Percentiles rank a stretch among this genome's conserved stretches.
Evolutionary conservation across 192 early-diverging fungal genomes (phyloP).

Genomic region (Mortierella alpina): DNA sequence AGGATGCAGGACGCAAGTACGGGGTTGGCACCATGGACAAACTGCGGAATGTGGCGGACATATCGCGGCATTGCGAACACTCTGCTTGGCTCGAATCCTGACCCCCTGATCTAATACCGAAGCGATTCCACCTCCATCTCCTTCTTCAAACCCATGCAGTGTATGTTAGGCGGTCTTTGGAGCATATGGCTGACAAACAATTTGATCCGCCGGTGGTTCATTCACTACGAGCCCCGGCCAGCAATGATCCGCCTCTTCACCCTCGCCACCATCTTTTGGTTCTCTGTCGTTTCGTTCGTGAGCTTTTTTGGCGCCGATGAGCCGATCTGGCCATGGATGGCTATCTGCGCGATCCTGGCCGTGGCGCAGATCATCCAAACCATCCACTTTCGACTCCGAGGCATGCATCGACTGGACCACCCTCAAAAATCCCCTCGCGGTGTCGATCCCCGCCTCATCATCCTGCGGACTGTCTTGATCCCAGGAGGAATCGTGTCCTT

Average conservation of each 20-base stretch:
- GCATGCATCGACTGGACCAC: conserved; percentile 11
- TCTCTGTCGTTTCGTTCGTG: conserved; percentile 59
- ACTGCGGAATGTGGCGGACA: too few relatives aligned
- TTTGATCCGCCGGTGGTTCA: conserved; percentile 68
- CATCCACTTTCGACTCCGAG: conserved; percentile 40
- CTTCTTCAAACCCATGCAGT: conserved; percentile 43
- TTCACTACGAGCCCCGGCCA: conserved; percentile 64
- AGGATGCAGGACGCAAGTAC: too few relatives aligned
- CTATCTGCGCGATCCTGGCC: conserved; percentile 58
- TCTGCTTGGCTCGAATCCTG: background rate
- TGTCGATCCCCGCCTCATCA: conserved; percentile 19
- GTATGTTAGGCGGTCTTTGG: conserved; percentile 66
- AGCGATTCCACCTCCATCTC: background rate
- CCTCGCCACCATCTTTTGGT: conserved; percentile 65
- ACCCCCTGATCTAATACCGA: background rate
- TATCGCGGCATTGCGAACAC: too few relatives aligned
- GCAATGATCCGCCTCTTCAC: conserved; percentile 64
- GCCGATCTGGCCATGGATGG: conserved; percentile 69
- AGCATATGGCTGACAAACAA: conserved; percentile 65
- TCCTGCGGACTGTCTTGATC: conserved; percentile 53
- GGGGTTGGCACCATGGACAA: too few relatives aligned
- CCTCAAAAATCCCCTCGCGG: conserved; percentile 5
- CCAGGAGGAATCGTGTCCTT: conserved; percentile 63
- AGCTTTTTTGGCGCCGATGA: conserved; percentile 65
- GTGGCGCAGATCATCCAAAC: conserved; percentile 57